Evolutionary conservation across 768 basidiomycete species (phyloP).

Genomic region (Termitomyces sp.): DNA sequence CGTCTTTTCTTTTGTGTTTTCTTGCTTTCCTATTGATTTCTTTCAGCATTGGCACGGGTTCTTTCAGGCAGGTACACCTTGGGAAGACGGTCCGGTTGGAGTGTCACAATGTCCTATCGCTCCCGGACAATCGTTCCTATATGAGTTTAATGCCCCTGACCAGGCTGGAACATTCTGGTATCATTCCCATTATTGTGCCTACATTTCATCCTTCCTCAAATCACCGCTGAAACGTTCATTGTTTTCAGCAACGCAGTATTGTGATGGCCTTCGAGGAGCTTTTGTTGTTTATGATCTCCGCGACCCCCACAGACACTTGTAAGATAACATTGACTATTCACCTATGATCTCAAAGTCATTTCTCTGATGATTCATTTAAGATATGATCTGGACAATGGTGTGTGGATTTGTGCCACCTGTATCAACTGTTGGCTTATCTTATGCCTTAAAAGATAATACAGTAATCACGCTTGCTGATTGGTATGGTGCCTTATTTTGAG

Average conservation of each 20-base stretch:
- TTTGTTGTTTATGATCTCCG: constrained; percentile 23
- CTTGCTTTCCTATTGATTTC: background rate
- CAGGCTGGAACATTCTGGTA: constrained; percentile 9
- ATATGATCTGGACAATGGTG: constrained; percentile 33
- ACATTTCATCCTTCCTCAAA: background rate
- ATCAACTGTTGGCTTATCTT: background rate
- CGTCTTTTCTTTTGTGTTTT: constrained; percentile 12
- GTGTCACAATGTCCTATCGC: constrained; percentile 42
- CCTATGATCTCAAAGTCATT: background rate
- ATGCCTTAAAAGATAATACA: constrained; percentile 24
- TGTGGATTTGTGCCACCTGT: background rate
- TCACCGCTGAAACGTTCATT: background rate
- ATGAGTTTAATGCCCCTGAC: constrained; percentile 17
- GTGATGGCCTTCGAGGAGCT: background rate
- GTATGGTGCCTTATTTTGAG: constrained; percentile 19
- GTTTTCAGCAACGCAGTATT: background rate
- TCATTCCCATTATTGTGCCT: constrained; percentile 3
- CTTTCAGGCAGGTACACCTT: constrained; percentile 32
- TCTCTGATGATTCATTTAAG: background rate
- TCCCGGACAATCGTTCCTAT: constrained; percentile 34
- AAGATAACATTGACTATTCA: background rate
- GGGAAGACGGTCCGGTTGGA: constrained; percentile 38
- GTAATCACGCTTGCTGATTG: constrained; percentile 38
- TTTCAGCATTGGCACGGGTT: constrained; percentile 27
- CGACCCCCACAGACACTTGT: constrained; percentile 13